Evolutionary conservation across 257 asterid species (phyloP), one percentile per base, ranked within the genome.

Genomic region (Rehmannia glutinosa): DNA sequence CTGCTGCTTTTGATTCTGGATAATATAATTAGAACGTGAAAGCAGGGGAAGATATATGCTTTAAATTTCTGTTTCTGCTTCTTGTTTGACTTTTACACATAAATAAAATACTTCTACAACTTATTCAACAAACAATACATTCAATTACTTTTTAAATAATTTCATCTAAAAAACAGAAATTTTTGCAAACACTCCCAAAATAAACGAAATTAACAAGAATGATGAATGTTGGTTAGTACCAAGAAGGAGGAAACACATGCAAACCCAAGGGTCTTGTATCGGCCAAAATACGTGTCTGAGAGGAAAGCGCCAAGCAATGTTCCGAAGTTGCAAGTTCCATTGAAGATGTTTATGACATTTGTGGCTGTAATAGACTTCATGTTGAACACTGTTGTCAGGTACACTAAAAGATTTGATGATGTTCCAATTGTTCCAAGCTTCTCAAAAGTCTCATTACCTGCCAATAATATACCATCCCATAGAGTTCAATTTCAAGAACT

Each of bases 401-500:
- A 85, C 1, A 85, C 86, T 6, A 80, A 30, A 3, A 85, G 75
- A 75, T 85, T 85, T 0, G 91, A 36, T 2, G 80, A 76, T 21
- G 86, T 85, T 4, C 91, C 91, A 15, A 82, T 75, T 8, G 91
- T 79, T 56, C 91, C 88, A 17, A 85, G 83, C 83, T 78, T 85
- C 84, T 85, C 91, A 60, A 85, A 82, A 11, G 88, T 80, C 74
- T 85, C 91, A 62, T 85, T 85, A 5, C 91, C 91, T 84, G 76
- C 63, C 19, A 43, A 9, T 16, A 16, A 5, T 0, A 59, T 19
- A 30, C 17, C 32, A 67, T 0, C n/a, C 3, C 10, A 8, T 5
- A 51, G 10, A 8, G 59, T 21, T 24, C 15, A 5, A 21, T 54
- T 51, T 23, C 53, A 8, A 50, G 35, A 53, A 47, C 45, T 43